A percentile compares a stretch with the other conserved stretches of the same genome.
Conservation (phyloP, 768 basidiomycete genomes). For the Mrakia blollopis region DNA sequence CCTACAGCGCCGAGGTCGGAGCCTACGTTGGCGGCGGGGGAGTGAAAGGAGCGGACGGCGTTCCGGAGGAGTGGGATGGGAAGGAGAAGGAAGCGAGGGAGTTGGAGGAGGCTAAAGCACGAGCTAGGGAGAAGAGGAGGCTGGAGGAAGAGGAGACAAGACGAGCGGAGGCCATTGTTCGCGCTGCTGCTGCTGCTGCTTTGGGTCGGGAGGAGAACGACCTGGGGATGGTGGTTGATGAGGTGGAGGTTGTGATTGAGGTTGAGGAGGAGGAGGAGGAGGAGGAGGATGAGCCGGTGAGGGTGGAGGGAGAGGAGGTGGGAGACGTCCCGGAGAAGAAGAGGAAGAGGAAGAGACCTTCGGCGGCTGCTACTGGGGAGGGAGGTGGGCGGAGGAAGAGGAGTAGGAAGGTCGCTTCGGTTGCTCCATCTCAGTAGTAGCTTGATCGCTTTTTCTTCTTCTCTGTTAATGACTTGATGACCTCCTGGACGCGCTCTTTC, state of each 20-base stretch:
- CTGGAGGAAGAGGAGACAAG: neutral
- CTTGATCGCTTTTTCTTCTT: neutral
- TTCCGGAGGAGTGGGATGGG: neutral
- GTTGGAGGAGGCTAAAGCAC: neutral
- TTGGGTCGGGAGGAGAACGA: neutral
- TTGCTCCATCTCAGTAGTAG: neutral
- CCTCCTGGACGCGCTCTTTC: neutral
- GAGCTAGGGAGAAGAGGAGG: neutral
- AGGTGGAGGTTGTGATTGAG: neutral
- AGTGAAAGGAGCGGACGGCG: neutral
- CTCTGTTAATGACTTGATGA: constrained; percentile 15
- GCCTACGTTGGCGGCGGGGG: neutral
- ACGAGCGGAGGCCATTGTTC: neutral
- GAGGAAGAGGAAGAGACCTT: neutral
- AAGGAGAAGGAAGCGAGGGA: neutral
- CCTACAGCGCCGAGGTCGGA: neutral
- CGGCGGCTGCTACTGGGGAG: neutral
- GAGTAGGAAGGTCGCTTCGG: neutral
- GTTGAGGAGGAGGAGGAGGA: neutral
- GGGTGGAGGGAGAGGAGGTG: neutral
- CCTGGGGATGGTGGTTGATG: neutral
- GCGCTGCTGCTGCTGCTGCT: neutral
- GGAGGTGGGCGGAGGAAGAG: neutral
- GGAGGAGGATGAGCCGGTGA: too few species aligned
- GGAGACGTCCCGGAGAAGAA: neutral